These are phyloP conservation scores for Globisporangium radiosum DNA, from an alignment of 352 stramenopile species.

Conservation along the genomic window DNA sequence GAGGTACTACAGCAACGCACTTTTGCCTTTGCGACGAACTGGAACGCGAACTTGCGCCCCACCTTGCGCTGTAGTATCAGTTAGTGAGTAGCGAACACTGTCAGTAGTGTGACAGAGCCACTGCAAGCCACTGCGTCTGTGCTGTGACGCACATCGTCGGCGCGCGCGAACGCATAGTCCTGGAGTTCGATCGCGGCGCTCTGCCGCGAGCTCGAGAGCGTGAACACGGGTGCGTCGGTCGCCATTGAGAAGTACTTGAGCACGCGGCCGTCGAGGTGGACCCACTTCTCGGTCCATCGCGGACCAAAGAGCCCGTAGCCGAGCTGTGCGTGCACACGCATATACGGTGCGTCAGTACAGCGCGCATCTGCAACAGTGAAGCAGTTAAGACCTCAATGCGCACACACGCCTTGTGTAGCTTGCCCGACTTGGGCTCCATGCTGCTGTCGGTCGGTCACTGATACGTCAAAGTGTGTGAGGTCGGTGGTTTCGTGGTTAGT, in stretches of 20 bases:
- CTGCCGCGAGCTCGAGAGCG: constrained; percentile 41
- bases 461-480: neutral
- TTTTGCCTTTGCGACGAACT: constrained; percentile 47
- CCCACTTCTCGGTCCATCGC: constrained; percentile 81
- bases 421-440: constrained; percentile 59
- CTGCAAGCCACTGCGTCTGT: too few relatives aligned
- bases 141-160: constrained; percentile 28
- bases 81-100: neutral
- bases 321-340: constrained; percentile 24
- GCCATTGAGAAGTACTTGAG: constrained; percentile 77
- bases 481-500: too few relatives aligned
- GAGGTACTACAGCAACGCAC: constrained; percentile 7
- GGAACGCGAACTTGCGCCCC: constrained; percentile 57
- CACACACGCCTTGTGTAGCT: constrained; percentile 45
- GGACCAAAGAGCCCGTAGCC: constrained; percentile 46
- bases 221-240: constrained; percentile 48
- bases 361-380: too few relatives aligned
- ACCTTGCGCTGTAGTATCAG: constrained; percentile 36
- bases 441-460: neutral
- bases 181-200: constrained; percentile 38
- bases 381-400: too few relatives aligned
- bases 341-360: too few relatives aligned
- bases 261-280: constrained; percentile 57
- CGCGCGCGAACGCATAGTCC: constrained; percentile 37
- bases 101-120: too few relatives aligned